Percentiles rank a stretch among this genome's conserved stretches.
These are phyloP conservation scores for Ascocoryne sarcoides DNA, from an alignment of 2,329 filamentous ascomycete species.

Conservation along the genomic window DNA sequence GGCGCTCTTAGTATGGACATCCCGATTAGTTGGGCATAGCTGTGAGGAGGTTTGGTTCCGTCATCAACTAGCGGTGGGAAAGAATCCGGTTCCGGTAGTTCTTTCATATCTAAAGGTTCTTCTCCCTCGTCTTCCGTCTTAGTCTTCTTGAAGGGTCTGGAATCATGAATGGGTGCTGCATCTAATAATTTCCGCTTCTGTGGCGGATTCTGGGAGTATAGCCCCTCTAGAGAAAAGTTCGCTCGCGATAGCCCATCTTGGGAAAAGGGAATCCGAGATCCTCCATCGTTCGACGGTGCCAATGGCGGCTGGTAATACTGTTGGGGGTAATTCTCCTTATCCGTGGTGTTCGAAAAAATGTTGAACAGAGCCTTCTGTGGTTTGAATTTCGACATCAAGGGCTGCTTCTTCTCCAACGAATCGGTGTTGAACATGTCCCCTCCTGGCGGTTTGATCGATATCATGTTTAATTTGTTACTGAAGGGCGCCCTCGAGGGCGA, in stretches of 20 bases:
- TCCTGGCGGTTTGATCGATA: slow-evolving; percentile 58
- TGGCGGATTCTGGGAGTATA: slow-evolving; percentile 39
- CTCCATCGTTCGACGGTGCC: slow-evolving; percentile 25
- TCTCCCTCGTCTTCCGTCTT: slow-evolving; percentile 44
- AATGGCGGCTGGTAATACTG: slow-evolving; percentile 39
- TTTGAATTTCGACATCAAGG: slow-evolving; percentile 50
- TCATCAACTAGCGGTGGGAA: slow-evolving; percentile 79
- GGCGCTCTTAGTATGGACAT: slow-evolving; percentile 92
- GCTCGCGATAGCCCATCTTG: slow-evolving; percentile 23
- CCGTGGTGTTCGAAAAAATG: slow-evolving; percentile 30
- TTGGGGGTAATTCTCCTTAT: slow-evolving; percentile 48
- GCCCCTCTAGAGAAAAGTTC: slow-evolving; percentile 43
- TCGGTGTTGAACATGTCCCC: slow-evolving; percentile 49
- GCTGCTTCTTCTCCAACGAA: slow-evolving; percentile 58
- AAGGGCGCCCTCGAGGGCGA: slow-evolving; percentile 54
- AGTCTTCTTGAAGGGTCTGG: slow-evolving; percentile 56
- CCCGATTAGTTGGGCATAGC: slow-evolving; percentile 89
- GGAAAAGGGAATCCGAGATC: slow-evolving; percentile 35
- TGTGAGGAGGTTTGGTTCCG: slow-evolving; percentile 80
- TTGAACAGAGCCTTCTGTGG: slow-evolving; percentile 44
- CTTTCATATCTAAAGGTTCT: slow-evolving; percentile 20
- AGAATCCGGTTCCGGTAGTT: slow-evolving; percentile 37
- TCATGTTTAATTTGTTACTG: slow-evolving; percentile 55
- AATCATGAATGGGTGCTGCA: slow-evolving; percentile 63
- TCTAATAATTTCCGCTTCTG: slow-evolving; percentile 59